phyloP scores from a whole-genome alignment of 2,329 filamentous ascomycete species.

The Phaeosphaeria sp. region DNA sequence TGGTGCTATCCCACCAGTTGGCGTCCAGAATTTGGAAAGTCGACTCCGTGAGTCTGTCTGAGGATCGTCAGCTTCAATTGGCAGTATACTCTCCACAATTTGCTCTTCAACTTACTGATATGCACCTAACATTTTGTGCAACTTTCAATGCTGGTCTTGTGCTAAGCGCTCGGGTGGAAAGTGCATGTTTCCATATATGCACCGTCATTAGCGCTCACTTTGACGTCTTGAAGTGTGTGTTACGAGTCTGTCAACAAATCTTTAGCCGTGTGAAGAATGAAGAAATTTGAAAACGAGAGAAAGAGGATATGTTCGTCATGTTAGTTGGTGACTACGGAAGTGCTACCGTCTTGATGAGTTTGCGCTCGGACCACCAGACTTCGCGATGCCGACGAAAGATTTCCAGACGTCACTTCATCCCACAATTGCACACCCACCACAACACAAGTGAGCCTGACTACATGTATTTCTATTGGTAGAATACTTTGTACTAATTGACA shows the following conservation, averaged over 20 bases:
- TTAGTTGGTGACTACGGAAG: slow-evolving; percentile 4
- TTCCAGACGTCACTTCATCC: slow-evolving; percentile 27
- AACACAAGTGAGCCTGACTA: slow-evolving; percentile 30
- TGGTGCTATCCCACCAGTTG: slow-evolving; percentile 71
- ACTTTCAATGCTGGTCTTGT: slow-evolving; percentile 12
- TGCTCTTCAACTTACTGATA: slow-evolving; percentile 44
- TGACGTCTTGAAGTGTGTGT: background rate
- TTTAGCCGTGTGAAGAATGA: background rate
- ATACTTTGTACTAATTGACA: slow-evolving; percentile 4
- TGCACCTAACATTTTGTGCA: slow-evolving; percentile 28
- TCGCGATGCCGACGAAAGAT: slow-evolving; percentile 34
- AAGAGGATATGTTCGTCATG: slow-evolving; percentile 7
- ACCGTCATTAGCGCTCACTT: slow-evolving; percentile 33
- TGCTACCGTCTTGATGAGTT: slow-evolving; percentile 16
- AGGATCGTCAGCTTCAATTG: background rate
- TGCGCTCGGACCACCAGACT: slow-evolving; percentile 33
- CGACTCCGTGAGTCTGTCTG: slow-evolving; percentile 65
- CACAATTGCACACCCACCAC: slow-evolving; percentile 34
- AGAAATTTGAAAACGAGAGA: background rate
- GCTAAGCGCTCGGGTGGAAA: slow-evolving; percentile 15
- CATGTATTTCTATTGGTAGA: background rate
- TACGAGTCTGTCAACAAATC: background rate
- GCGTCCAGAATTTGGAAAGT: slow-evolving; percentile 80
- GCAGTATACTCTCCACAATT: background rate
- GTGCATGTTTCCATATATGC: slow-evolving; percentile 29